Conservation (phyloP, 345 rosid species). For the Aegle marmelos region DNA sequence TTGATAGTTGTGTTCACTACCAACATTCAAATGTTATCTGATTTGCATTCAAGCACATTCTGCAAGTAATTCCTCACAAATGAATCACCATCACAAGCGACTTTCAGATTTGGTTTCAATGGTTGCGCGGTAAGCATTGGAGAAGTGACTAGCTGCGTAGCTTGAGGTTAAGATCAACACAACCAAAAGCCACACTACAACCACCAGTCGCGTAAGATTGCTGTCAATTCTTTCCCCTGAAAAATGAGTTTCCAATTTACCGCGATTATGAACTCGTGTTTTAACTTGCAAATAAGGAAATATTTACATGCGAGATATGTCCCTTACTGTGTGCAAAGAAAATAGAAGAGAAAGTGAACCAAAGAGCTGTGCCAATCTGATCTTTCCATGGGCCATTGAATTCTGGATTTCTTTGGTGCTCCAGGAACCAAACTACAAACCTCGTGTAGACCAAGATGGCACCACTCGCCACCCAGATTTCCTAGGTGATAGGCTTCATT, state of each 20-base stretch:
- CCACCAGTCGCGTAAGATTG: conserved; percentile 42
- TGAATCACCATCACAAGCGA: conserved; percentile 52
- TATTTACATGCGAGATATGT: too few species aligned
- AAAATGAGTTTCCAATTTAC: background rate
- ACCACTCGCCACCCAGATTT: conserved; percentile 48
- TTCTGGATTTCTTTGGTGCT: conserved; percentile 33
- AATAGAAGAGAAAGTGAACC: conserved; percentile 50
- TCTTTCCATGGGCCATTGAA: conserved; percentile 32
- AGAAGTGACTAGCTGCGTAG: conserved; percentile 55
- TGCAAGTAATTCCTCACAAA: conserved; percentile 39
- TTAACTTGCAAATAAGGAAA: too few species aligned
- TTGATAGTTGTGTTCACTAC: conserved; percentile 18
- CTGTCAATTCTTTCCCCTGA: conserved; percentile 41
- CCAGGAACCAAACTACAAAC: conserved; percentile 43
- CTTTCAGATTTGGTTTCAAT: conserved; percentile 30
- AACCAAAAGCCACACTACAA: conserved; percentile 55
- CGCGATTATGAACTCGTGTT: too few species aligned
- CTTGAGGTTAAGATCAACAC: conserved; percentile 49
- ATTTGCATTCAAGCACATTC: conserved; percentile 23
- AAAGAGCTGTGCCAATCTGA: conserved; percentile 39
- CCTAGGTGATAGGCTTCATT: conserved; percentile 43
- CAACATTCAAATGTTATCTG: conserved; percentile 20
- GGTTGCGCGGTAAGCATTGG: conserved; percentile 52
- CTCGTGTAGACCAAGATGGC: conserved; percentile 38
- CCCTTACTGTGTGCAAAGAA: conserved; percentile 55